Base-by-base conservation (phyloP, 106 monocot genomes). In the Posidonia australis region DNA sequence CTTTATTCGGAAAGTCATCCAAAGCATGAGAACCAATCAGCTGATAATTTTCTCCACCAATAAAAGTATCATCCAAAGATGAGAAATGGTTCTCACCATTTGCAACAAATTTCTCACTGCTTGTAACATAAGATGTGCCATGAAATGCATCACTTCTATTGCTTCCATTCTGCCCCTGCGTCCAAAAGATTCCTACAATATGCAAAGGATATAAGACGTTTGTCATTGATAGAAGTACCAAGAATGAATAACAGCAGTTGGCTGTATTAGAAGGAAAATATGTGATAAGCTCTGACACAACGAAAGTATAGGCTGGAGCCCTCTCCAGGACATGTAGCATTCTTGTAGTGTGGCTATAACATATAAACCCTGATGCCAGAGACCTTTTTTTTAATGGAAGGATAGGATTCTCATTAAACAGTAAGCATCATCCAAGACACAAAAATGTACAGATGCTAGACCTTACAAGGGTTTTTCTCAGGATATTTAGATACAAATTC, bases 151-250 rank as follows among this genome's bases (percentile, higher is more conserved):
- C 5, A 32, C 46, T 48, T 23, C 41, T 72, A 48, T 58, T 62
- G 58, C 59, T 57, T 64, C 46, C 52, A 26, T 65, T 49, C 51
- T 22, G 27, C 66, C 58, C 20, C 3, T 67, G 75, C 4, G 62
- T 84, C 89, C 86, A 89, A 59, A 93, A 65, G 52, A 74, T 54
- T 36, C 86, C 86, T 91, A 54, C 28, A 62, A 44, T n/a, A 22
- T 44, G 9, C 59, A 60, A 12, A 26, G 30, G 9, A 60, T 60
- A 19, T 31, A 44, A 58, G n/a, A n/a, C n/a, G n/a, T n/a, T 18
- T 26, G 28, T 36, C 28, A 31, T 22, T 60, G 59, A 58, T 5
- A 31, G 19, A 60, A 60, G 28, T 30, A 31, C 17, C 32, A 31
- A 53, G 18, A 53, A 53, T n/a, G n/a, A 13, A 16, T 21, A 53